Evolutionary conservation across 2,329 filamentous ascomycete genomes (phyloP).

Genomic region (Arthrobotrys conoides): DNA sequence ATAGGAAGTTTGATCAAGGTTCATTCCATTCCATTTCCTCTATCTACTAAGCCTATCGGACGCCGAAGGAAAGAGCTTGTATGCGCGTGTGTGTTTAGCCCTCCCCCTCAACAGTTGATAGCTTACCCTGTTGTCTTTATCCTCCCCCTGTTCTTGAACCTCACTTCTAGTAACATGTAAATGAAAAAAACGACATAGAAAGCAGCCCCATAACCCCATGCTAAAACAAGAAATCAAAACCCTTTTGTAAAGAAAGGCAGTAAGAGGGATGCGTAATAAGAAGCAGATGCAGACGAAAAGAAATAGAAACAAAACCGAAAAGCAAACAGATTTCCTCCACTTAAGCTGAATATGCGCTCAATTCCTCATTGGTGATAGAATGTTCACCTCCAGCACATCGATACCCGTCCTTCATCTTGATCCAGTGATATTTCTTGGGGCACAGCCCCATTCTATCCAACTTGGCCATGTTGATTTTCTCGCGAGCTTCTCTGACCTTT

Average conservation of each 20-base stretch:
- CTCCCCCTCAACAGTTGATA: conserved; percentile 1
- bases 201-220: neutral
- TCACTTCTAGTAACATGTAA: neutral
- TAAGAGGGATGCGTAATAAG: neutral
- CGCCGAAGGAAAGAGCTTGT: neutral
- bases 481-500: conserved; percentile 41
- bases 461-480: conserved; percentile 67
- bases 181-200: neutral
- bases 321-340: neutral
- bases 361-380: conserved; percentile 67
- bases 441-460: conserved; percentile 73
- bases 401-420: conserved; percentile 74
- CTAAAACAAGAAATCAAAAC: neutral
- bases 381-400: conserved; percentile 76
- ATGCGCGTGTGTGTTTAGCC: conserved; percentile 1
- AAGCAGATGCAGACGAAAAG: neutral
- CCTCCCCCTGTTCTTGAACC: neutral
- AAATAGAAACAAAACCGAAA: neutral
- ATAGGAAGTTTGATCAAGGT: neutral
- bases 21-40: neutral
- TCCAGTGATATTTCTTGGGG: conserved; percentile 74
- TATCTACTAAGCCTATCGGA: neutral
- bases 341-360: conserved; percentile 10
- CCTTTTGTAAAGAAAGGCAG: neutral
- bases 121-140: neutral